Conservation (phyloP, 495 filamentous ascomycete genomes). For the Trypethelium eluteriae region DNA sequence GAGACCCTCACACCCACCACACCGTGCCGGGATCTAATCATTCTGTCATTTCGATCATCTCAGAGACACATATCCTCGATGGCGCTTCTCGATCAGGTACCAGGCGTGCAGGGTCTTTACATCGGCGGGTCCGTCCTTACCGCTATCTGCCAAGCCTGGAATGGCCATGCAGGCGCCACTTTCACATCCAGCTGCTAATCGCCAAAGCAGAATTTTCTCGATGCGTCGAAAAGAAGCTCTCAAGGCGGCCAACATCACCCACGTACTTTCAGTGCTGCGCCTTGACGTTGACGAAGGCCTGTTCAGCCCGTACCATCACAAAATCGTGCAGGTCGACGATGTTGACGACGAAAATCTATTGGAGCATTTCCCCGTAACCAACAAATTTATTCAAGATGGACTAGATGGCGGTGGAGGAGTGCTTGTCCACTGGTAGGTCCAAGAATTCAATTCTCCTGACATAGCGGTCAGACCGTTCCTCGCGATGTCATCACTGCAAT, state of each 20-base stretch:
- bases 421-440: constrained; percentile 64
- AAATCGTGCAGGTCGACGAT: constrained; percentile 79
- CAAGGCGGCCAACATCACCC: constrained; percentile 68
- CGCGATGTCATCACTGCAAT: neutral
- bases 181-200: neutral
- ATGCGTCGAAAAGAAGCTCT: constrained; percentile 61
- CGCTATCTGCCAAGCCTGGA: neutral
- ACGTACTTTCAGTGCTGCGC: constrained; percentile 76
- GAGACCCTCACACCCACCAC: neutral
- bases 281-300: constrained; percentile 49
- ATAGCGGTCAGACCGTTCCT: neutral
- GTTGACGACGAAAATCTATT: constrained; percentile 78
- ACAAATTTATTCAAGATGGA: constrained; percentile 74
- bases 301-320: constrained; percentile 56
- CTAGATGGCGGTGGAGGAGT: constrained; percentile 59
- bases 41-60: neutral
- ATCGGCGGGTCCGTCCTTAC: constrained; percentile 67
- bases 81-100: constrained; percentile 45
- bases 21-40: neutral
- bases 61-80: constrained; percentile 20
- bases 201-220: constrained; percentile 58
- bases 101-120: constrained; percentile 67
- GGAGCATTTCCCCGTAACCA: constrained; percentile 64
- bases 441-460: constrained; percentile 10
- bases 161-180: constrained; percentile 6